Evolutionary conservation across 2,329 filamentous ascomycete genomes (phyloP), one percentile per base, ranked within the genome.

Genomic region (Ploettnerulaceae sp.): DNA sequence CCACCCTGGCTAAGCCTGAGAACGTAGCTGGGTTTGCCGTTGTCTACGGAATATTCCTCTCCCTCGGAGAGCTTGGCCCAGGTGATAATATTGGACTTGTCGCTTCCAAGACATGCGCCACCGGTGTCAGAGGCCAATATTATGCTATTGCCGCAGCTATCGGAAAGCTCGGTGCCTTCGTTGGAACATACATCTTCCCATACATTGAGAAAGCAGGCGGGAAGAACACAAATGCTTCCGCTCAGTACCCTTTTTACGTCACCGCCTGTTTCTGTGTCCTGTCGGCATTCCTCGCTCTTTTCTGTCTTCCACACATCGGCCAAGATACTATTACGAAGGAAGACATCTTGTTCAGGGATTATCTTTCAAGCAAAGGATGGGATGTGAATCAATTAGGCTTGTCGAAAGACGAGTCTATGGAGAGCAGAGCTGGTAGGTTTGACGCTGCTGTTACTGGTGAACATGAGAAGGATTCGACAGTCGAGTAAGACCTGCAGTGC

Each of bases 221-320:
- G 7, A 74, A 74, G 1, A 61, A 71, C 45, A 70, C 75, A 43
- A 66, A 67, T 0, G 84, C 86, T 1, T 65, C 67, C 0, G 87
- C 87, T 1, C 89, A 95, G 63, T 89, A 94, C 56, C 89, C 89
- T 0, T 96, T 95, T 69, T 95, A 82, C 66, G 87, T 96, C n/a
- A 83, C 82, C 2, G 85, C 82, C 29, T 72, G 77, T 18, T 66
- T 95, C 45, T 93, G 87, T 56, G 66, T 94, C n/a, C 71, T 95
- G 38, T 83, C 81, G 2, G 88, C 86, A 0, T 66, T 69, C 7
- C 64, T 90, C 21, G 78, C 79, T 1, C 69, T 84, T 7, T 77
- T 89, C 57, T 75, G 77, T 48, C 66, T 95, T 39, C 90, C 90
- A 0, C 69, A 86, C 37, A 84, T 96, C 51, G 81, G 81, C n/a